Percentiles rank a stretch among this genome's conserved stretches.
These are phyloP conservation scores for Hypericum perforatum DNA, from an alignment of 345 rosid genomes.

Conservation along the genomic window DNA sequence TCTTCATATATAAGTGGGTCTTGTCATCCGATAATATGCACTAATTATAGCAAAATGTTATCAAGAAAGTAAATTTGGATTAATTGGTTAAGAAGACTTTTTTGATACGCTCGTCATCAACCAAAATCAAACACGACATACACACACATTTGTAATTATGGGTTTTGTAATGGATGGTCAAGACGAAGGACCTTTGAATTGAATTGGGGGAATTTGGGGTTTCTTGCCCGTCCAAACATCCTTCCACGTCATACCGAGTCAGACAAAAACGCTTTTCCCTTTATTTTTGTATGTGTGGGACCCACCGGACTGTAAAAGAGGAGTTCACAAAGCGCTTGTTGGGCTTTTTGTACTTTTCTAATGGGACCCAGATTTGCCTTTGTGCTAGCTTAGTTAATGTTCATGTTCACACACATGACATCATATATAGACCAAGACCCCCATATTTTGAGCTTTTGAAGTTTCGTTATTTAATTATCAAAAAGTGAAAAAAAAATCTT, in stretches of 20 bases:
- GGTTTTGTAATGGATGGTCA: too few relatives aligned
- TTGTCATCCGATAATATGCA: too few relatives aligned
- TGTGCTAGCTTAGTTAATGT: constrained; percentile 10
- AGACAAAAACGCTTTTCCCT: constrained; percentile 36
- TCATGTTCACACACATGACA: constrained; percentile 7
- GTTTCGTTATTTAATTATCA: too few relatives aligned
- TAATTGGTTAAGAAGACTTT: too few relatives aligned
- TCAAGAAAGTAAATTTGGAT: too few relatives aligned
- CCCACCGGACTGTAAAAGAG: constrained; percentile 15
- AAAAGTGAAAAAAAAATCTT: too few relatives aligned
- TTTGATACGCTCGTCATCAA: too few relatives aligned
- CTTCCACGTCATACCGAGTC: constrained; percentile 46
- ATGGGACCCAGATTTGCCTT: constrained; percentile 17
- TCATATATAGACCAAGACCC: constrained; percentile 12
- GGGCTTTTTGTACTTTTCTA: constrained; percentile 11
- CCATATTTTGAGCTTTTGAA: too few relatives aligned
- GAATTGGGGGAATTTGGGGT: constrained; percentile 17
- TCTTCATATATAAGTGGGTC: too few relatives aligned
- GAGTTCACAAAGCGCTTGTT: constrained; percentile 16
- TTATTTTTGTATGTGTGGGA: constrained; percentile 15
- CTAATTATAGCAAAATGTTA: too few relatives aligned
- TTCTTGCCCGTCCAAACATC: constrained; percentile 18
- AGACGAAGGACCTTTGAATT: not conserved
- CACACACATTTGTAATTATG: too few relatives aligned
- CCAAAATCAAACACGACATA: too few relatives aligned